Evolutionary conservation across 768 basidiomycete species (phyloP).

Genomic region (Serendipita sp.): DNA sequence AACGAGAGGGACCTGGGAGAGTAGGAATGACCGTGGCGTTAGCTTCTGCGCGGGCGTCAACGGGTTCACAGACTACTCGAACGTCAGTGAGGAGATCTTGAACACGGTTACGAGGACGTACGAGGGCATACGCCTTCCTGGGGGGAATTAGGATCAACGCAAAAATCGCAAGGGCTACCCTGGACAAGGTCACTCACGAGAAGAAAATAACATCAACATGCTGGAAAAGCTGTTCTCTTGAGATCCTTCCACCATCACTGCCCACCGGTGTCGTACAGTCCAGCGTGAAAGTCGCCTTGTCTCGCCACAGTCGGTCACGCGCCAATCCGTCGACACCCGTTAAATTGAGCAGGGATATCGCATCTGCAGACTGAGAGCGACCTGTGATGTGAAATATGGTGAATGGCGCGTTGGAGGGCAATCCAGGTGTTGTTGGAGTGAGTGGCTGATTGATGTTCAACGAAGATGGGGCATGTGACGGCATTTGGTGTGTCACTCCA

Average conservation of each 20-base stretch:
- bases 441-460: constrained; percentile 24
- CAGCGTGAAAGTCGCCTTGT: constrained; percentile 64
- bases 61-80: constrained; percentile 22
- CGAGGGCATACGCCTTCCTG: constrained; percentile 51
- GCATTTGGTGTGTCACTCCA: constrained; percentile 20
- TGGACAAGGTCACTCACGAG: constrained; percentile 12
- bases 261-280: background rate
- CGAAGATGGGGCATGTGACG: constrained; percentile 20
- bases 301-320: constrained; percentile 67
- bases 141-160: background rate
- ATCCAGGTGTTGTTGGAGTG: constrained; percentile 24
- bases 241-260: background rate
- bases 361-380: constrained; percentile 46
- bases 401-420: constrained; percentile 36
- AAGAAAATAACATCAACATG: constrained; percentile 74
- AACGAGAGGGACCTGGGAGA: constrained; percentile 50
- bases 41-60: constrained; percentile 33
- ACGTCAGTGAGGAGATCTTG: background rate
- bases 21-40: constrained; percentile 55
- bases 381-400: constrained; percentile 83
- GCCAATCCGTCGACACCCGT: constrained; percentile 67
- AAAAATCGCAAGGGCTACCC: background rate
- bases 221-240: constrained; percentile 45
- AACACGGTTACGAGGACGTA: constrained; percentile 12
- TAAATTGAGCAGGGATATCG: constrained; percentile 51